These are phyloP conservation scores for Fusarium sp. DNA, from an alignment of 2,329 filamentous ascomycete species.

Conservation along the genomic window DNA sequence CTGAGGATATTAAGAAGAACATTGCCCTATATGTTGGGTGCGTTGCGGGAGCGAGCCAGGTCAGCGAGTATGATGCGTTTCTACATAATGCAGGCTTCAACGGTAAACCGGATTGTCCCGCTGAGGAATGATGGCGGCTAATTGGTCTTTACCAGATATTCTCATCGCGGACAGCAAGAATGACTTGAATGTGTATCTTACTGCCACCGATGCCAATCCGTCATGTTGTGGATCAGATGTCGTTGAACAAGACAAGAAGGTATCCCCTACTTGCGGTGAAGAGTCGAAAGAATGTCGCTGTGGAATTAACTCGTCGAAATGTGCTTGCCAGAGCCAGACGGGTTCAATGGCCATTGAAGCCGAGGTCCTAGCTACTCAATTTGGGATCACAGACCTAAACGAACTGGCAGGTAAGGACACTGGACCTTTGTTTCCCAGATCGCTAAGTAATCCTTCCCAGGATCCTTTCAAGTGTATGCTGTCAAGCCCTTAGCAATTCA, in stretches of 20 bases:
- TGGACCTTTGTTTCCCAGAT: background rate
- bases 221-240: background rate
- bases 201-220: background rate
- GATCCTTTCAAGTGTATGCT: background rate
- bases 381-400: background rate
- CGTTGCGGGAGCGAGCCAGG: conserved; percentile 65
- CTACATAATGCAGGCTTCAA: conserved; percentile 62
- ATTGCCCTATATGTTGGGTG: conserved; percentile 70
- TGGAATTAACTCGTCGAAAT: background rate
- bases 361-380: background rate
- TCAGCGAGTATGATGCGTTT: conserved; percentile 63
- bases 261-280: background rate
- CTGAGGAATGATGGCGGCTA: rapidly evolving
- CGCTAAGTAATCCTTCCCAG: background rate
- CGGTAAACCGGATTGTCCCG: conserved; percentile 45
- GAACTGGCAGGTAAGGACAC: conserved; percentile 1
- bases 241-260: background rate
- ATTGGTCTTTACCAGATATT: rapidly evolving
- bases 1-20: conserved; percentile 59
- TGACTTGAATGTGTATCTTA: background rate
- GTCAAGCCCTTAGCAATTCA: background rate
- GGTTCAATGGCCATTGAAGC: background rate
- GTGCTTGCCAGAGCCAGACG: background rate
- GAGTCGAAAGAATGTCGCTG: background rate
- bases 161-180: background rate